Evolutionary conservation across 2,329 filamentous ascomycete species (phyloP).

Genomic region (Ilyonectria destructans): DNA sequence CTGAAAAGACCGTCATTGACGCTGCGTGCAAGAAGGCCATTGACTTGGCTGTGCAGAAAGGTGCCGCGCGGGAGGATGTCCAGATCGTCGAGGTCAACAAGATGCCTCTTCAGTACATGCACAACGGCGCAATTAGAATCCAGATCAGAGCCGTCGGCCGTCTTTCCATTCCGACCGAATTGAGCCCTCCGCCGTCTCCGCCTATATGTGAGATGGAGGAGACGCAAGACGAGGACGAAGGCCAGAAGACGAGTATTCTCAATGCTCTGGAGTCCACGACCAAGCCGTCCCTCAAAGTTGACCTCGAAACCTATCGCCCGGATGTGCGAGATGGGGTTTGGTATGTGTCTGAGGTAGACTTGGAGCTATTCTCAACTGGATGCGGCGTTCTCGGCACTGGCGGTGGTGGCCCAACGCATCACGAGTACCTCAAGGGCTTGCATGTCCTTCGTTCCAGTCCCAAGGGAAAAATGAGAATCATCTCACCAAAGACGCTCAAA

Average conservation of each 20-base stretch:
- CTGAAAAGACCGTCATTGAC: slow-evolving; percentile 57
- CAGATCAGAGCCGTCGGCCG: slow-evolving; percentile 55
- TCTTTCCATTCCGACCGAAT: slow-evolving; percentile 50
- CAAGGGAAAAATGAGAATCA: slow-evolving; percentile 57
- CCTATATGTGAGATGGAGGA: slow-evolving; percentile 25
- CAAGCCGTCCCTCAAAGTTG: slow-evolving; percentile 51
- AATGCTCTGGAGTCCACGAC: slow-evolving; percentile 51
- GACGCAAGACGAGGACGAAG: slow-evolving; percentile 41
- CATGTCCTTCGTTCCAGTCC: slow-evolving; percentile 55
- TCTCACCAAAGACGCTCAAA: slow-evolving; percentile 55
- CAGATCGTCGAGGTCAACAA: slow-evolving; percentile 64
- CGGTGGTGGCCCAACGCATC: slow-evolving; percentile 56
- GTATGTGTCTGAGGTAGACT: slow-evolving; percentile 57
- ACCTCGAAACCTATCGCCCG: slow-evolving; percentile 52
- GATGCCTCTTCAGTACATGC: slow-evolving; percentile 57
- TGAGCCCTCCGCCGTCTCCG: slow-evolving; percentile 44
- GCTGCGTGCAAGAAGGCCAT: slow-evolving; percentile 57
- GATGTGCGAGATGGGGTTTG: slow-evolving; percentile 52
- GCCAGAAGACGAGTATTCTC: slow-evolving; percentile 48
- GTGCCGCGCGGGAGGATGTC: slow-evolving; percentile 53
- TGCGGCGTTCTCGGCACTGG: slow-evolving; percentile 58
- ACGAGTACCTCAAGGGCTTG: slow-evolving; percentile 63
- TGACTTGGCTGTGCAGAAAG: slow-evolving; percentile 51
- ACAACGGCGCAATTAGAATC: slow-evolving; percentile 54
- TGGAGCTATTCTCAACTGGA: slow-evolving; percentile 56